Evolutionary conservation across 2,329 filamentous ascomycete genomes (phyloP), one percentile per base, ranked within the genome.

Genomic region (Exophiala xenobiotica): DNA sequence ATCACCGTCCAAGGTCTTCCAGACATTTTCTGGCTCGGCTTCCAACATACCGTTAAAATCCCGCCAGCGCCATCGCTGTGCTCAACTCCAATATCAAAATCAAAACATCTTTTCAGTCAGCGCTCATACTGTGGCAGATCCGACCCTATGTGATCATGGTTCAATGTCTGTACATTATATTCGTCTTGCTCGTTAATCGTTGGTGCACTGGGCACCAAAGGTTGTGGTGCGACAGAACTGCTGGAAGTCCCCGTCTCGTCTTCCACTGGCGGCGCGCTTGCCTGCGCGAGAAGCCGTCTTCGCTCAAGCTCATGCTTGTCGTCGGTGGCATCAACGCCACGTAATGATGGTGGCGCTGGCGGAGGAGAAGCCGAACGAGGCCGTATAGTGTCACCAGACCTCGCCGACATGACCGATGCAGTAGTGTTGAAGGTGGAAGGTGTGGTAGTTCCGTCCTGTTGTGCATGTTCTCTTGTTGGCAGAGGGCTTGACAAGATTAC

Each of bases 301-400:
- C 83, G 76, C 65, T 91, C 87, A 5, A 90, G 72, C 65, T 95
- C 89, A 61, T 85, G 83, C 67, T 95, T 93, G 67, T 95, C 91
- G 49, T 93, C 88, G 0, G 74, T 72, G 2, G 46, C 48, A 40
- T 63, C 55, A 39, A 46, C 56, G 73, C 79, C 2, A 70, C 76
- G 4, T 51, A 20, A 66, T 61, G 6, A 65, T 65, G 61, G 66
- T 9, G 49, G 39, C 20, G 43, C 41, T 8, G 61, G 49, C 18
- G 56, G 55, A 40, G 58, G 49, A 39, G 48, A 55, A 5, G 53
- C 51, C 22, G 55, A 56, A 20, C 46, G 29, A 1, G 62, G 62
- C 12, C 62, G 60, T 14, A 67, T 58, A 6, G 65, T 66, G 38
- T 65, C 62, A 4, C 53, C 59, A n/a, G 65, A 67, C 9, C 61